Percentiles rank a stretch among this genome's conserved stretches.
Evolutionary conservation across 139 green algal species (phyloP).

Genomic region (Axilococcus clingmanii): DNA sequence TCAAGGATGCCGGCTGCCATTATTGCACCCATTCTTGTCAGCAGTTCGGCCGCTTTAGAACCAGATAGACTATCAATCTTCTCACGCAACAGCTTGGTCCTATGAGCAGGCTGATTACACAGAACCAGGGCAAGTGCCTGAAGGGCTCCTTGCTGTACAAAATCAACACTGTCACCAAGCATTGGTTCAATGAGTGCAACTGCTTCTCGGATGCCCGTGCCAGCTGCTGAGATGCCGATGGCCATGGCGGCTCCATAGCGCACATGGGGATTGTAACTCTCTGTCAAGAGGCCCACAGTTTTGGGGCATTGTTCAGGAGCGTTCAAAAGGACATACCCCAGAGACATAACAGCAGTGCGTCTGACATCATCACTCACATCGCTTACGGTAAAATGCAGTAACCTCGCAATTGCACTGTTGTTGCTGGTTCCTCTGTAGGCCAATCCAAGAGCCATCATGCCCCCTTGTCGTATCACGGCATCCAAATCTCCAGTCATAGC

Average conservation of each 20-base stretch:
- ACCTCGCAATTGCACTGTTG: conserved; percentile 86
- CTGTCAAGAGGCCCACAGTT: conserved; percentile 86
- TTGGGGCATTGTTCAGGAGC: conserved; percentile 80
- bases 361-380: conserved; percentile 96
- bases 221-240: conserved; percentile 85
- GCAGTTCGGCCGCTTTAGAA: conserved; percentile 87
- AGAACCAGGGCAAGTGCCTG: conserved; percentile 90
- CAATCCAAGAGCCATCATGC: conserved; percentile 86
- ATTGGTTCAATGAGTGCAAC: conserved; percentile 81
- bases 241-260: conserved; percentile 93
- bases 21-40: conserved; percentile 86
- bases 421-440: conserved; percentile 93
- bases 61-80: conserved; percentile 69
- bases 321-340: conserved; percentile 90
- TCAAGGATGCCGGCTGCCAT: conserved; percentile 92
- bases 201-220: conserved; percentile 68
- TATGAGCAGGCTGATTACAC: conserved; percentile 70
- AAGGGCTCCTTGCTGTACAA: conserved; percentile 63
- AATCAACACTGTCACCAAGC: conserved; percentile 18
- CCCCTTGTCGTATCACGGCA: conserved; percentile 71
- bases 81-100: conserved; percentile 46
- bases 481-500: conserved; percentile 47
- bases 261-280: conserved; percentile 95
- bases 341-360: conserved; percentile 71
- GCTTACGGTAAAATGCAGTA: conserved; percentile 93